phyloP scores from a whole-genome alignment of 2,329 filamentous ascomycete genomes.

The Ophiostoma triangulosporum region DNA sequence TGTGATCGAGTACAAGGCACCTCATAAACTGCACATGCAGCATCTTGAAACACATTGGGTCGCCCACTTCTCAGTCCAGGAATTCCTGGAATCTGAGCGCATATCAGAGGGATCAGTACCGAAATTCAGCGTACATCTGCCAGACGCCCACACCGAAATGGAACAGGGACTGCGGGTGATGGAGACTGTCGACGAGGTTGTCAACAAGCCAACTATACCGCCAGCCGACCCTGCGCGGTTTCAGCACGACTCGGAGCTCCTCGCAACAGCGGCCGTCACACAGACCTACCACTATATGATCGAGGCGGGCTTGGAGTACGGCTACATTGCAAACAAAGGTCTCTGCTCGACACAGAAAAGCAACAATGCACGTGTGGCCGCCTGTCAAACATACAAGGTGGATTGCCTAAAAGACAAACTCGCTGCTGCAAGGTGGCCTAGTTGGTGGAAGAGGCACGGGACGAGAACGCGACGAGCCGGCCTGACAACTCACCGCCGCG shows the following conservation, averaged over 20 bases:
- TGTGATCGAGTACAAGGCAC: neutral
- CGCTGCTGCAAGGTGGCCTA: neutral
- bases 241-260: slow-evolving; percentile 5
- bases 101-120: too few species aligned
- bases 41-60: too few species aligned
- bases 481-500: too few species aligned
- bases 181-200: slow-evolving; percentile 24
- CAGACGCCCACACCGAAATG: too few species aligned
- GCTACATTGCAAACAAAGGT: slow-evolving; percentile 29
- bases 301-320: too few species aligned
- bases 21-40: neutral
- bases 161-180: slow-evolving; percentile 27
- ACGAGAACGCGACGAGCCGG: too few species aligned
- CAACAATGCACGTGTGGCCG: too few species aligned
- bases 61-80: too few species aligned
- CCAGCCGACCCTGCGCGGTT: slow-evolving; percentile 7
- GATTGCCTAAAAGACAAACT: neutral
- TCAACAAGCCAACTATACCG: slow-evolving; percentile 17
- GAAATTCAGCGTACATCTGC: too few species aligned
- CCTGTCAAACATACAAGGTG: neutral
- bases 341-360: too few species aligned
- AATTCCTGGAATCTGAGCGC: too few species aligned
- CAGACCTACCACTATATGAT: slow-evolving; percentile 39
- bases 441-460: neutral
- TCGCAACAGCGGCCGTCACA: slow-evolving; percentile 27